Percentiles rank a stretch among this genome's conserved stretches.
Conservation (phyloP, 1,284 basidiomycete species). For the Cryptococcus sp. region DNA sequence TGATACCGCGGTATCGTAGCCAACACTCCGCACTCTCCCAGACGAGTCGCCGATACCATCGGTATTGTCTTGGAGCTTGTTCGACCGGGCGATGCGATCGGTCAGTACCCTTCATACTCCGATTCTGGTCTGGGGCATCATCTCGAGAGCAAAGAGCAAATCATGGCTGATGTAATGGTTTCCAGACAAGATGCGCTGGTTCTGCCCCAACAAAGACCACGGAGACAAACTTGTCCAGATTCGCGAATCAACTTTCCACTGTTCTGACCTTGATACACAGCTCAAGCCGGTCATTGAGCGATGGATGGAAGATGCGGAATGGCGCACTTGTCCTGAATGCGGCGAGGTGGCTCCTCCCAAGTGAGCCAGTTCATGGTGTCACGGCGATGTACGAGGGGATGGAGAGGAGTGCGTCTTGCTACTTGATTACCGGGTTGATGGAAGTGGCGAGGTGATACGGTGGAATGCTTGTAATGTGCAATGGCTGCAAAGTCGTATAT, state of each 20-base stretch:
- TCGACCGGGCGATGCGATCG: conserved; percentile 62
- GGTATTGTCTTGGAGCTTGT: conserved; percentile 94
- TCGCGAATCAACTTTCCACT: conserved; percentile 83
- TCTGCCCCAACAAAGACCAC: conserved; percentile 68
- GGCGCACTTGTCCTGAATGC: conserved; percentile 71
- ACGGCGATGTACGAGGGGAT: neutral
- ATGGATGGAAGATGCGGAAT: conserved; percentile 66
- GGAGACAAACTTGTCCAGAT: conserved; percentile 78
- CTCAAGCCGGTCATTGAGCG: conserved; percentile 86
- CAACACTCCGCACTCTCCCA: conserved; percentile 93
- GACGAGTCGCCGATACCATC: conserved; percentile 85
- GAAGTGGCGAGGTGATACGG: too few species aligned
- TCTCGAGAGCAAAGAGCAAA: neutral
- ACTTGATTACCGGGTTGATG: too few species aligned
- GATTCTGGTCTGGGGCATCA: neutral
- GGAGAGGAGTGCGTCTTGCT: neutral
- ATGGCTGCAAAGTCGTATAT: neutral
- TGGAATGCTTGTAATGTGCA: too few species aligned
- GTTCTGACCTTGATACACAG: conserved; percentile 88
- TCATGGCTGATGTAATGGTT: too few species aligned
- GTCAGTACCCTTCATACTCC: conserved; percentile 35
- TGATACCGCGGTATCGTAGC: conserved; percentile 56
- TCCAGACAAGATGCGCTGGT: conserved; percentile 89
- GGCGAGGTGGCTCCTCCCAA: conserved; percentile 62
- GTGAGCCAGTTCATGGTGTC: conserved; percentile 6